Conservation (phyloP, 345 rosid genomes). For the Lumnitzera littorea region DNA sequence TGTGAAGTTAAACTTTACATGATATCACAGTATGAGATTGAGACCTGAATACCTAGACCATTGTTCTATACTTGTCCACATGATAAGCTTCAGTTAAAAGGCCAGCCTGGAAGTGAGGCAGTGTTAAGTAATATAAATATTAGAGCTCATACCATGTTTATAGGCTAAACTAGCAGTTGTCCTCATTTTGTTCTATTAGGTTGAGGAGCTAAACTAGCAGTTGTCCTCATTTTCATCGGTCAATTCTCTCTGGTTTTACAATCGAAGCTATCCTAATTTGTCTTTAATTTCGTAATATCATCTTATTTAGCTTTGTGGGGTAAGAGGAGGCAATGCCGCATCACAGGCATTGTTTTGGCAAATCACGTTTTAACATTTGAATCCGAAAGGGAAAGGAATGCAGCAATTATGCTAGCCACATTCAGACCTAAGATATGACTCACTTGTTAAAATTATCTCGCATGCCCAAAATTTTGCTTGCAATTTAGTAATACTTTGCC, state of each 20-base stretch:
- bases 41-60: too few relatives aligned
- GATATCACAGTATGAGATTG: too few relatives aligned
- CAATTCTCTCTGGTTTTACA: not conserved
- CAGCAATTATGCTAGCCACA: slow-evolving; percentile 83
- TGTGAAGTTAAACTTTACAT: too few relatives aligned
- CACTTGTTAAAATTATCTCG: too few relatives aligned
- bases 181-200: too few relatives aligned
- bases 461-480: not conserved
- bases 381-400: slow-evolving; percentile 81
- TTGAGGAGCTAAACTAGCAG: too few relatives aligned
- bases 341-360: slow-evolving; percentile 94
- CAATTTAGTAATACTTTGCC: slow-evolving; percentile 6
- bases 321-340: slow-evolving; percentile 94
- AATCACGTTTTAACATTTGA: slow-evolving; percentile 81
- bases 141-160: too few relatives aligned
- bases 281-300: slow-evolving; percentile 7
- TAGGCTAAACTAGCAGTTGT: too few relatives aligned
- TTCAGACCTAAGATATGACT: not conserved
- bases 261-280: not conserved
- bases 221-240: not conserved
- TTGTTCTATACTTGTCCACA: too few relatives aligned
- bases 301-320: slow-evolving; percentile 74
- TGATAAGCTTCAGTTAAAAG: too few relatives aligned
- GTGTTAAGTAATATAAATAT: too few relatives aligned
- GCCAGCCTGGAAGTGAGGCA: too few relatives aligned